Conservation (phyloP, 768 basidiomycete genomes). For the Zangia roseola region DNA sequence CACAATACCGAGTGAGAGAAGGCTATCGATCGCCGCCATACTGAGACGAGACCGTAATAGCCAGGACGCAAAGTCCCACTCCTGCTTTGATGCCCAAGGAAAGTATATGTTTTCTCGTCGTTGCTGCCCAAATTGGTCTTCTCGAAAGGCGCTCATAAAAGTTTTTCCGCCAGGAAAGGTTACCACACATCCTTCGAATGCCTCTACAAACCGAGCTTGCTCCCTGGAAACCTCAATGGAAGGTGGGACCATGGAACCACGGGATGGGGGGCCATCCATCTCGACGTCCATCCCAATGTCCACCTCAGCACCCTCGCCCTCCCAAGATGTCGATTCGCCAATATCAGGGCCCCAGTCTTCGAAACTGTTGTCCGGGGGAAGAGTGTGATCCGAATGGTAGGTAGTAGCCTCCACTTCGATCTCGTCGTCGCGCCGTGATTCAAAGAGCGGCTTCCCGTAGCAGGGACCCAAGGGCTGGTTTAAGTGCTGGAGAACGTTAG, state of each 20-base stretch:
- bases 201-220: background rate
- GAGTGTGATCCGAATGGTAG: background rate
- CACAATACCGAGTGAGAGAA: constrained; percentile 29
- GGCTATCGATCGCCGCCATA: constrained; percentile 28
- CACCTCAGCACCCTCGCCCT: too few species aligned
- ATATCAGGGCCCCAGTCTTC: background rate
- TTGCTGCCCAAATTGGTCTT: background rate
- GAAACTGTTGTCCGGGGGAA: background rate
- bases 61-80: constrained; percentile 21
- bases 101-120: background rate
- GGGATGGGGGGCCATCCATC: too few species aligned
- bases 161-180: background rate
- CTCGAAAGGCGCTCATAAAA: background rate
- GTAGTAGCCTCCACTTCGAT: background rate
- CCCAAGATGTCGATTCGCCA: background rate
- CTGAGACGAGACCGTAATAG: constrained; percentile 28
- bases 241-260: too few species aligned
- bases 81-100: too few species aligned
- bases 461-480: background rate
- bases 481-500: background rate
- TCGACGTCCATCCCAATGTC: background rate
- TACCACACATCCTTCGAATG: background rate
- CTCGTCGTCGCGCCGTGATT: background rate
- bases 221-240: too few species aligned
- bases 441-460: background rate